phyloP scores from a whole-genome alignment of 768 basidiomycete genomes.

The Harrya chromipes region DNA sequence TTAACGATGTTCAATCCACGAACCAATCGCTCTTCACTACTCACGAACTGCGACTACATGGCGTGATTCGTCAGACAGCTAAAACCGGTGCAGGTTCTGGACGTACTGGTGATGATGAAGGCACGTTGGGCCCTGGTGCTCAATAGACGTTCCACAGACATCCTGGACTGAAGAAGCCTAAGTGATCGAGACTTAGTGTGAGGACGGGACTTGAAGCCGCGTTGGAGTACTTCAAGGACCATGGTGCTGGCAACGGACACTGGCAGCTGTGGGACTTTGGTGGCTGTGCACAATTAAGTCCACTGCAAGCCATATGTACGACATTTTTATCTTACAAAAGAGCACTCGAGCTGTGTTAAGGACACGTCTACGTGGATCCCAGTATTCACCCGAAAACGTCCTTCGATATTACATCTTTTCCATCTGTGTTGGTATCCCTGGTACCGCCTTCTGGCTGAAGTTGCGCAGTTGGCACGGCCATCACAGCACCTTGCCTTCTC shows the following conservation, averaged over 20 bases:
- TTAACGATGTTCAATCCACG: constrained; percentile 1
- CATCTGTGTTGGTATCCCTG: too few relatives aligned
- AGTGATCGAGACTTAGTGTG: constrained; percentile 9
- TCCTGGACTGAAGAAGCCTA: constrained; percentile 32
- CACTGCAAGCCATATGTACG: too few relatives aligned
- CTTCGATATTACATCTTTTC: too few relatives aligned
- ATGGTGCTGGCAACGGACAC: too few relatives aligned
- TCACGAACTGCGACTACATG: constrained; percentile 56
- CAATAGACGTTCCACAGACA: constrained; percentile 71
- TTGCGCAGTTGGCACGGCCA: too few relatives aligned
- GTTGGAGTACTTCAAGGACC: neutral
- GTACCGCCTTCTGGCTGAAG: too few relatives aligned
- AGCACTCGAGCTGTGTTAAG: too few relatives aligned
- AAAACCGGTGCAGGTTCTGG: neutral
- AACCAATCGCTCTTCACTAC: constrained; percentile 39
- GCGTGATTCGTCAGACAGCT: constrained; percentile 5
- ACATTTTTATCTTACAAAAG: neutral
- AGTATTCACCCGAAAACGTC: too few relatives aligned
- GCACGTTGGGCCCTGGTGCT: constrained; percentile 69
- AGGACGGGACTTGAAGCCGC: constrained; percentile 4
- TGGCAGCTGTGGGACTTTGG: neutral
- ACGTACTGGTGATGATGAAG: constrained; percentile 70
- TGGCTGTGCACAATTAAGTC: constrained; percentile 19
- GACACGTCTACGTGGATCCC: too few relatives aligned
- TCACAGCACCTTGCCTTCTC: too few relatives aligned